These are phyloP conservation scores for Triticum aestivum DNA, from an alignment of 176 grass and related monocot genomes.

Conservation along the genomic window IWGSC_CS_RefSeq_v2.1 NC_057803.1:136551142-136551641, in stretches of 20 bases:
- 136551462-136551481: conserved; percentile 69
- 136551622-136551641: conserved; percentile 71
- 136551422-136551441: conserved; percentile 85
- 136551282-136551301: conserved; percentile 76
- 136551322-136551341: conserved; percentile 75
- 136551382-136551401: conserved; percentile 72
- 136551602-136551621: conserved; percentile 68
- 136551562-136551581: conserved; percentile 68
- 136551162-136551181: conserved; percentile 60
- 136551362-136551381: conserved; percentile 80
- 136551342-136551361: conserved; percentile 83
- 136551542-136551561: conserved; percentile 82
- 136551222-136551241: conserved; percentile 76
- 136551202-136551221: conserved; percentile 63
- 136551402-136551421: conserved; percentile 76
- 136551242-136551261: conserved; percentile 57
- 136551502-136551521: conserved; percentile 77
- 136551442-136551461: conserved; percentile 78
- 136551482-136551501: conserved; percentile 85
- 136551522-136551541: conserved; percentile 74
- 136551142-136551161: conserved; percentile 70
- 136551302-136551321: conserved; percentile 78
- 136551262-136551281: conserved; percentile 65
- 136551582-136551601: conserved; percentile 74
- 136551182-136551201: conserved; percentile 56